Evolutionary conservation across 352 stramenopile species (phyloP).

Genomic region (Discostella stelligera): DNA sequence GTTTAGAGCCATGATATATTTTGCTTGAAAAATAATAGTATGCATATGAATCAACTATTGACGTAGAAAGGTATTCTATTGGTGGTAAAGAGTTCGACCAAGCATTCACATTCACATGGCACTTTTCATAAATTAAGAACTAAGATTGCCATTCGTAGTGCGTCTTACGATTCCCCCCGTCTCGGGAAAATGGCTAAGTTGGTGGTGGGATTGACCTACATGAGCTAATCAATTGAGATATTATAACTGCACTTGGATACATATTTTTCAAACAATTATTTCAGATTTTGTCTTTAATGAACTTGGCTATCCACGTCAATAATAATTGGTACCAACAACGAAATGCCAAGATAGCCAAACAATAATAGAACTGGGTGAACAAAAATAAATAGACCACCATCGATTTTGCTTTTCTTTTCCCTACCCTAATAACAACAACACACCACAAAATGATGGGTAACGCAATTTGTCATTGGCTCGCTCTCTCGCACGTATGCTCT

Average conservation of each 20-base stretch:
- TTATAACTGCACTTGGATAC: background rate
- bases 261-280: background rate
- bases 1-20: constrained; percentile 2
- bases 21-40: background rate
- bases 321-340: background rate
- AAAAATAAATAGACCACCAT: constrained; percentile 3
- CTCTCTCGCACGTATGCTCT: background rate
- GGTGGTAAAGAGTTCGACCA: too few relatives aligned
- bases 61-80: too few relatives aligned
- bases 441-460: background rate
- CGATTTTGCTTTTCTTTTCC: background rate
- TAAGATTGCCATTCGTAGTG: too few relatives aligned
- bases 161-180: too few relatives aligned
- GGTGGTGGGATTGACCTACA: too few relatives aligned
- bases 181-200: too few relatives aligned
- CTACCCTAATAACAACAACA: background rate
- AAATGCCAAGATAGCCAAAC: background rate
- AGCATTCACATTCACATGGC: too few relatives aligned
- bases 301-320: background rate
- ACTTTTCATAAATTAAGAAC: too few relatives aligned
- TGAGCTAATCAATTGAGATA: too few relatives aligned
- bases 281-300: background rate
- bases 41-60: background rate
- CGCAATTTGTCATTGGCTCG: constrained; percentile 3
- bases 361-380: background rate